These are phyloP conservation scores for Fusarium graminum DNA, from an alignment of 2,329 filamentous ascomycete species.

Conservation along the genomic window DNA sequence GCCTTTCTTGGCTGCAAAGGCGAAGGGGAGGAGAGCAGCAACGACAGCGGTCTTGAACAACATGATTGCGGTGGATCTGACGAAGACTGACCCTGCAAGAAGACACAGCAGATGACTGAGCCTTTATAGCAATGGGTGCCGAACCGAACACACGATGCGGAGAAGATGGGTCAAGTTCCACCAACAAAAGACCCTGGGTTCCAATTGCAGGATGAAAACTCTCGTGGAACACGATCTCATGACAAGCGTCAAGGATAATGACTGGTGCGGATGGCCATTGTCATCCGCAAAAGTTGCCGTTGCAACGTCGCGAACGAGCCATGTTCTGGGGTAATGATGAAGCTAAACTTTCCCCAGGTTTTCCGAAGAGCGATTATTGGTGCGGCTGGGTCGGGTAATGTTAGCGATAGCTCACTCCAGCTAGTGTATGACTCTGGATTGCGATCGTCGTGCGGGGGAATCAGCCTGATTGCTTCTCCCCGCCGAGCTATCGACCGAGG, in stretches of 20 bases:
- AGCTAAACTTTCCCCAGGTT: constrained; percentile 43
- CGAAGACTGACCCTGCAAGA: constrained; percentile 9
- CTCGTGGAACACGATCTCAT: constrained; percentile 21
- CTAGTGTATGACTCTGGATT: constrained; percentile 32
- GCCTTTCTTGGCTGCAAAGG: constrained; percentile 32
- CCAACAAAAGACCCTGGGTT: constrained; percentile 9
- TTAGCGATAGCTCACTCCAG: constrained; percentile 2
- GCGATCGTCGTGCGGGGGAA: constrained; percentile 43
- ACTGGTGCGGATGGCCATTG: constrained; percentile 38
- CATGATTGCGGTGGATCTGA: constrained; percentile 29
- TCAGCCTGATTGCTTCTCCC: constrained; percentile 17
- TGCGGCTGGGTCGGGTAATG: constrained; percentile 35
- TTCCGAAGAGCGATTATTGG: constrained; percentile 22
- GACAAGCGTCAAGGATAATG: constrained; percentile 25
- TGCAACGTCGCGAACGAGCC: constrained; percentile 13
- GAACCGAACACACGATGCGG: constrained; percentile 1
- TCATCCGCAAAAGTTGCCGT: constrained; percentile 20
- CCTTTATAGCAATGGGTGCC: constrained; percentile 33
- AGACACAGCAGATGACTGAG: neutral
- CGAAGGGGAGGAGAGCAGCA: constrained; percentile 31
- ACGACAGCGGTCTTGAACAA: constrained; percentile 35
- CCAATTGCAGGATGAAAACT: constrained; percentile 13
- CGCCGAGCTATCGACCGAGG: constrained; percentile 31
- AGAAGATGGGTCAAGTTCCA: constrained; percentile 14
- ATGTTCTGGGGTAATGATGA: constrained; percentile 22